Evolutionary conservation across 192 early-diverging fungal genomes (phyloP).

Genomic region (Spizellomyces sp.): DNA sequence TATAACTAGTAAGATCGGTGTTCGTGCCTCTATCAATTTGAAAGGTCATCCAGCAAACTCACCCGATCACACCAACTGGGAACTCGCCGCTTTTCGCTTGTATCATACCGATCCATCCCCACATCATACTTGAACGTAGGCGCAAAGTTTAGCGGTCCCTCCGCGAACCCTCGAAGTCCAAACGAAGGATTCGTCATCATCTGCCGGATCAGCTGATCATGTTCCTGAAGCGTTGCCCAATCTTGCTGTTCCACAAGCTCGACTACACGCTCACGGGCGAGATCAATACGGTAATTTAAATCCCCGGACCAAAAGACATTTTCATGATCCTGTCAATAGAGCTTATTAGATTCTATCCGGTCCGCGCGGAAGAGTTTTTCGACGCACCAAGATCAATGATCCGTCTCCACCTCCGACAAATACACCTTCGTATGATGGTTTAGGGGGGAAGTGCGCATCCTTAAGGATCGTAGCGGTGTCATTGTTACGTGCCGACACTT

Average conservation of each 20-base stretch:
- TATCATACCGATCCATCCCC: constrained; percentile 78
- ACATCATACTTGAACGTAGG: constrained; percentile 98
- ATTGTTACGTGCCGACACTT: constrained; percentile 71
- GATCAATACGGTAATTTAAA: constrained; percentile 90
- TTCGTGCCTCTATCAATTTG: background rate
- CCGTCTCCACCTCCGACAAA: constrained; percentile 89
- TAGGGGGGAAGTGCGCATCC: constrained; percentile 51
- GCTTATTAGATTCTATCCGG: constrained; percentile 55
- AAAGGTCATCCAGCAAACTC: background rate
- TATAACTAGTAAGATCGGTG: background rate
- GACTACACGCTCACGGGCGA: constrained; percentile 67
- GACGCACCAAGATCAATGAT: constrained; percentile 65
- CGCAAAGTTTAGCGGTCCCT: constrained; percentile 77
- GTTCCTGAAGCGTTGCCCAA: constrained; percentile 52
- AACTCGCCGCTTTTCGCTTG: constrained; percentile 88
- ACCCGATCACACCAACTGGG: constrained; percentile 98
- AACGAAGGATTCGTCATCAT: constrained; percentile 62
- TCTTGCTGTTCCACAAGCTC: constrained; percentile 60
- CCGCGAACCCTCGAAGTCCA: constrained; percentile 74
- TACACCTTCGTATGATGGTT: constrained; percentile 28
- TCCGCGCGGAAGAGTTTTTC: background rate
- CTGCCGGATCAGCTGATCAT: constrained; percentile 54
- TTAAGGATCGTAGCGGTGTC: constrained; percentile 72
- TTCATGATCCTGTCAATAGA: constrained; percentile 53
- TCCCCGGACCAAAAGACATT: constrained; percentile 72